Evolutionary conservation across 768 basidiomycete genomes (phyloP), one percentile per base, ranked within the genome.

Genomic region (Scleroderma citrinum): DNA sequence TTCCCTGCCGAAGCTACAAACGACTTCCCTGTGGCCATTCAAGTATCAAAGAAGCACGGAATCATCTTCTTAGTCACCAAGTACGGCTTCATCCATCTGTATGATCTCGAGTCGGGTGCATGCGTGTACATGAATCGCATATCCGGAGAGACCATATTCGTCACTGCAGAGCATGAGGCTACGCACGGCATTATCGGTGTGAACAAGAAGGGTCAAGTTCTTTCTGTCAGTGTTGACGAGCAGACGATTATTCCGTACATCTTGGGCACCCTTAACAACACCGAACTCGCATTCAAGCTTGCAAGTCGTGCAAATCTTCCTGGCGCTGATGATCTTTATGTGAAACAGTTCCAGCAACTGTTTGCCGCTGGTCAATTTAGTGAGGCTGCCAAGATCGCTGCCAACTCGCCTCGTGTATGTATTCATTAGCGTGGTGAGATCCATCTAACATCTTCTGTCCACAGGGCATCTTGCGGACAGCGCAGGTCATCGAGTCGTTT

Each of bases 61-160:
- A 92, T 99, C 68, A 74, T 96, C 61, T 99, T 94, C 72, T 79
- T 99, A 49, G 91, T 97, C 64, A 98, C 96, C 48, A 99, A 99
- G 69, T 98, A 92, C 65, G 96, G 96, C 36, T 99, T 99, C 73
- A 98, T 99, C 63, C 96, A 98, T 68, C 79, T 99, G 13, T 99
- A 99, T 69, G 96, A 99, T 69, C 82, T 98, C 55, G 96, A 99
- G 69, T 81, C 92, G 8, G 96, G 94, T 49, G 85, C 91, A 38
- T 98, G 96, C 71, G 83, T 99, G 51, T 99, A 98, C 76, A 99
- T 99, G 96, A 99, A 99, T 78, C 88, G 96, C 56, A 99, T 99
- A 66, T 93, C 91, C 37, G 95, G 96, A 30, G 96, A 99, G 74
- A 98, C 96, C 30, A 98, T 99, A 65, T 99, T 99, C 65, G 93